phyloP scores from a whole-genome alignment of 768 basidiomycete genomes.

The Phylloporus sp. region DNA sequence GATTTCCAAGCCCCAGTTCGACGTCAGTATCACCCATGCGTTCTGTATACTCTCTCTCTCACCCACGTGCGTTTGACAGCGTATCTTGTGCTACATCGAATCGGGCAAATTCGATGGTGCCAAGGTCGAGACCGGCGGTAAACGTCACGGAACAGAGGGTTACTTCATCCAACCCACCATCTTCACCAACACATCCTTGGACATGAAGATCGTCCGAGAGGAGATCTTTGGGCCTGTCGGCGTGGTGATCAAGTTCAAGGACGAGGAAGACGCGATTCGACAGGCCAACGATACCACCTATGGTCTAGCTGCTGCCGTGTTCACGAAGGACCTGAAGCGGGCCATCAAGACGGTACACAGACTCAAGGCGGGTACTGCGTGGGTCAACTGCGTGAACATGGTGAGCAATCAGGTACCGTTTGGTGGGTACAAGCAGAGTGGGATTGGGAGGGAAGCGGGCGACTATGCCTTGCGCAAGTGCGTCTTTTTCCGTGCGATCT shows the following conservation, averaged over 20 bases:
- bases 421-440: conserved; percentile 83
- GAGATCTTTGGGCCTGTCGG: conserved; percentile 83
- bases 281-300: conserved; percentile 86
- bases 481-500: conserved; percentile 17
- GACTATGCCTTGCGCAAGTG: conserved; percentile 64
- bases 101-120: conserved; percentile 73
- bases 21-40: conserved; percentile 41
- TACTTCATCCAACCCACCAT: conserved; percentile 77
- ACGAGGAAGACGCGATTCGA: conserved; percentile 58
- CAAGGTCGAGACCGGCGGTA: conserved; percentile 59
- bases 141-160: conserved; percentile 52
- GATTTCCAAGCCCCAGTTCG: conserved; percentile 70
- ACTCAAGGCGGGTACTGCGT: conserved; percentile 79
- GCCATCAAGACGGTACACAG: conserved; percentile 69
- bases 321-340: conserved; percentile 72
- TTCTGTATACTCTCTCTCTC: background rate
- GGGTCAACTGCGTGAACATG: conserved; percentile 45
- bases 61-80: conserved; percentile 35
- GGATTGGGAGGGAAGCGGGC: conserved; percentile 77
- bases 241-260: conserved; percentile 72
- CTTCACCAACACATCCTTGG: conserved; percentile 59
- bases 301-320: conserved; percentile 86
- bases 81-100: conserved; percentile 75
- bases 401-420: conserved; percentile 54
- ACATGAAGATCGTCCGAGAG: conserved; percentile 73